phyloP scores from a whole-genome alignment of 2,329 filamentous ascomycete species.

The Sporothrix euskadiensis region DNA sequence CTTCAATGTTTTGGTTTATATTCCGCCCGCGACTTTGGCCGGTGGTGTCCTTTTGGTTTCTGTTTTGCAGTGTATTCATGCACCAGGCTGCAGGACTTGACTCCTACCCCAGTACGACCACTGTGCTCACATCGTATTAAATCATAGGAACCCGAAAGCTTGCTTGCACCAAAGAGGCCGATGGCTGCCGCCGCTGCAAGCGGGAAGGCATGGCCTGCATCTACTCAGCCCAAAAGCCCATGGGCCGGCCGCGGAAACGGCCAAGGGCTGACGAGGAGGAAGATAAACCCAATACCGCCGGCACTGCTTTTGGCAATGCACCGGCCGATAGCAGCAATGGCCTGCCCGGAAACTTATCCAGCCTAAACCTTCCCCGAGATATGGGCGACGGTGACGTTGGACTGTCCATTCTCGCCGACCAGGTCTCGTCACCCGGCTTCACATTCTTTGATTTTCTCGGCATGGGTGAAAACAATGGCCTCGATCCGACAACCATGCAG shows the following conservation, averaged over 20 bases:
- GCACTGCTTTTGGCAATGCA: not conserved
- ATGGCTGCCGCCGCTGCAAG: conserved; percentile 60
- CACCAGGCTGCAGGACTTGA: not conserved
- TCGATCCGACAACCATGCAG: not conserved
- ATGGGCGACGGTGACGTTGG: conserved; percentile 18
- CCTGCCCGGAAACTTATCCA: not conserved
- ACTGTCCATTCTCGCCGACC: conserved; percentile 5
- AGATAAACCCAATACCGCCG: not conserved
- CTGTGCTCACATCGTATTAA: not conserved
- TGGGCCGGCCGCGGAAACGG: conserved; percentile 65
- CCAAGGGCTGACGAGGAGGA: conserved; percentile 29
- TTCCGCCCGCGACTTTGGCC: not conserved
- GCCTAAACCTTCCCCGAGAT: not conserved
- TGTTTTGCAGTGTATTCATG: not conserved
- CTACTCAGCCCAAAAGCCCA: conserved; percentile 66
- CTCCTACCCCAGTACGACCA: not conserved
- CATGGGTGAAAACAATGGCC: conserved; percentile 1
- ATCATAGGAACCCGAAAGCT: conserved; percentile 61
- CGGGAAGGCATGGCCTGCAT: conserved; percentile 59
- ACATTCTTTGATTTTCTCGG: conserved; percentile 40
- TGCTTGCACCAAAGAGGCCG: conserved; percentile 63
- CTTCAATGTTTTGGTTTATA: not conserved
- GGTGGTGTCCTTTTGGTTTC: not conserved
- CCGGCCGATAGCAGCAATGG: not conserved
- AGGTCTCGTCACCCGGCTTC: conserved; percentile 33